Evolutionary conservation across 495 filamentous ascomycete species (phyloP).

Genomic region (Penicillium daleae): DNA sequence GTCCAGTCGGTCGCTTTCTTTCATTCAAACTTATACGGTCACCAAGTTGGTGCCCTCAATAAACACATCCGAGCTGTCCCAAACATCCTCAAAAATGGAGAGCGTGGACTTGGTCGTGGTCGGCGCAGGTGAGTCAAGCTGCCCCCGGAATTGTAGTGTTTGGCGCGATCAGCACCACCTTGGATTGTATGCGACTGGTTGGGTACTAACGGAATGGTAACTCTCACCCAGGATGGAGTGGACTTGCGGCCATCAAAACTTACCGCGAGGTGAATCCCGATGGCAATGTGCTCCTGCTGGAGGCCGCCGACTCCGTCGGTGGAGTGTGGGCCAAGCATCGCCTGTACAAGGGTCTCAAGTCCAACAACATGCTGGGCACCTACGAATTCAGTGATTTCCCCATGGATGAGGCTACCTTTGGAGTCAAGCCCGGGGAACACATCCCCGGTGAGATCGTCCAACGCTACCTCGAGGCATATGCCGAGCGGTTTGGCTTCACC

Average conservation of each 20-base stretch:
- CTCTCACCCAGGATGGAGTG: conserved; percentile 54
- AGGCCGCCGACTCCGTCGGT: conserved; percentile 60
- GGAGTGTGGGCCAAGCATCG: conserved; percentile 71
- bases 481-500: conserved; percentile 59
- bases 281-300: conserved; percentile 55
- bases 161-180: not conserved
- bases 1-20: not conserved
- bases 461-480: conserved; percentile 66
- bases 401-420: conserved; percentile 64
- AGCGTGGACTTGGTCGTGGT: conserved; percentile 44
- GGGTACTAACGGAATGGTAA: not conserved
- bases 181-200: not conserved
- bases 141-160: not conserved
- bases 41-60: not conserved
- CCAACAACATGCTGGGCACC: conserved; percentile 65
- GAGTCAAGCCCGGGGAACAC: conserved; percentile 64
- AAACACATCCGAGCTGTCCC: not conserved
- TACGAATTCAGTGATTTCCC: conserved; percentile 76
- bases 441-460: conserved; percentile 70
- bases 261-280: conserved; percentile 59
- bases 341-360: conserved; percentile 68
- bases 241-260: conserved; percentile 63
- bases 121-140: conserved; percentile 46
- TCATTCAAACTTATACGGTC: not conserved
- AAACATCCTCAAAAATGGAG: conserved; percentile 19